Conservation (phyloP, 768 basidiomycete genomes). For the Wakefieldia striispora region DNA sequence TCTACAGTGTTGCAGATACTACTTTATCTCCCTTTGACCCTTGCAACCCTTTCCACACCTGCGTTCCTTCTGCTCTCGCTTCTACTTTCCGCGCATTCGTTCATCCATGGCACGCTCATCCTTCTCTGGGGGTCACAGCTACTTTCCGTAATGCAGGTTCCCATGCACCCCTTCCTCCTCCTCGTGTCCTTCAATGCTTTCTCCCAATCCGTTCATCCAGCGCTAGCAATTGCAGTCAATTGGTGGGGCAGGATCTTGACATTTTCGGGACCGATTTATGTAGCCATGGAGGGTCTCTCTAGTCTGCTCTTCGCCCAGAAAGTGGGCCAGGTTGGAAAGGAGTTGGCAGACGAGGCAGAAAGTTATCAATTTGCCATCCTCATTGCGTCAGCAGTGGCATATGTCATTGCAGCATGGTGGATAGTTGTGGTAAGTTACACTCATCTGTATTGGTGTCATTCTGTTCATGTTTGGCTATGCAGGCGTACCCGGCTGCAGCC, state of each 20-base stretch:
- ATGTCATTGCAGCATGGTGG: slow-evolving; percentile 85
- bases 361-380: slow-evolving; percentile 74
- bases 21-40: slow-evolving; percentile 78
- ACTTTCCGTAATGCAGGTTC: slow-evolving; percentile 77
- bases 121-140: slow-evolving; percentile 69
- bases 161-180: slow-evolving; percentile 83
- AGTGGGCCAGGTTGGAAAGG: slow-evolving; percentile 74
- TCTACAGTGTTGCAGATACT: slow-evolving; percentile 80
- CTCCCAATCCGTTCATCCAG: slow-evolving; percentile 59
- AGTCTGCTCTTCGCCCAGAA: slow-evolving; percentile 81
- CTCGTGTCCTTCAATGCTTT: slow-evolving; percentile 87
- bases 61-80: slow-evolving; percentile 83
- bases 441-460: background rate
- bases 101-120: slow-evolving; percentile 79
- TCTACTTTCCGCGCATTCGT: slow-evolving; percentile 69
- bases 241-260: slow-evolving; percentile 75
- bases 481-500: slow-evolving; percentile 83
- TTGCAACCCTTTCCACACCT: slow-evolving; percentile 75
- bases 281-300: slow-evolving; percentile 80
- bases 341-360: slow-evolving; percentile 70
- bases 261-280: slow-evolving; percentile 73
- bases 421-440: slow-evolving; percentile 69
- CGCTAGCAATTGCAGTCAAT: slow-evolving; percentile 52
- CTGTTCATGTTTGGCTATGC: slow-evolving; percentile 12
- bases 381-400: slow-evolving; percentile 73